Percentiles rank a stretch among this genome's conserved stretches.
These are phyloP conservation scores for Colletotrichum tamarilloi DNA, from an alignment of 2,329 filamentous ascomycete species.

Conservation along the genomic window DNA sequence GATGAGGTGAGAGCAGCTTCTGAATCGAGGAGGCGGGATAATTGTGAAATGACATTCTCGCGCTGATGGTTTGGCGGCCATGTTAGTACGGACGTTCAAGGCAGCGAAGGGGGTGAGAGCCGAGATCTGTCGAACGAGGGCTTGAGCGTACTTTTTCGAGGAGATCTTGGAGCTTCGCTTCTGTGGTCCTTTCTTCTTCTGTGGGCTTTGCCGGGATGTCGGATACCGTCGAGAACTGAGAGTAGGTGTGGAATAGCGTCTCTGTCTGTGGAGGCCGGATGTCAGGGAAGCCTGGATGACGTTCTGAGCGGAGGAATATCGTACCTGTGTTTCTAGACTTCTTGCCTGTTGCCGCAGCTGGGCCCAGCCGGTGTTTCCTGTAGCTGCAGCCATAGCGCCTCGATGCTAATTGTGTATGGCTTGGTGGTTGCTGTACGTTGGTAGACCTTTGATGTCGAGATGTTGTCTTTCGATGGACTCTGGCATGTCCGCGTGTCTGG, in stretches of 20 bases:
- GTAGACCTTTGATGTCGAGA: constrained; percentile 6
- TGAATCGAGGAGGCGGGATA: constrained; percentile 90
- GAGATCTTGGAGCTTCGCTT: constrained; percentile 85
- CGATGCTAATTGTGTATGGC: constrained; percentile 9
- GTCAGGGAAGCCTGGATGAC: constrained; percentile 25
- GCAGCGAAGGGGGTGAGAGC: neutral
- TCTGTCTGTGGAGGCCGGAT: constrained; percentile 74
- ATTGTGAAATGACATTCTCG: constrained; percentile 82
- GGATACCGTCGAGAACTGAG: constrained; percentile 85
- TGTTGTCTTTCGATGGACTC: constrained; percentile 25
- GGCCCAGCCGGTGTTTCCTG: constrained; percentile 80
- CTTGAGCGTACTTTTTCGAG: constrained; percentile 76
- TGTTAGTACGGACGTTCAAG: neutral
- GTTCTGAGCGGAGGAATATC: constrained; percentile 28
- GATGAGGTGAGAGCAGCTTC: constrained; percentile 89
- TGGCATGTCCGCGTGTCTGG: constrained; percentile 28
- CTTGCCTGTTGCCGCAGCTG: constrained; percentile 94
- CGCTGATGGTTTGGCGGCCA: constrained; percentile 74
- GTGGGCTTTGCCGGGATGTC: constrained; percentile 86
- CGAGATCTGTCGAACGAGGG: neutral
- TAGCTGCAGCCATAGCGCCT: constrained; percentile 61
- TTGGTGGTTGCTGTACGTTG: constrained; percentile 11
- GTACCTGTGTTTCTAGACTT: constrained; percentile 88
- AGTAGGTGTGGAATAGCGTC: constrained; percentile 84
- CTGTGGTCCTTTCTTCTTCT: constrained; percentile 83